Conservation (phyloP, 2,329 filamentous ascomycete species). For the Fusarium avenaceum region DNA sequence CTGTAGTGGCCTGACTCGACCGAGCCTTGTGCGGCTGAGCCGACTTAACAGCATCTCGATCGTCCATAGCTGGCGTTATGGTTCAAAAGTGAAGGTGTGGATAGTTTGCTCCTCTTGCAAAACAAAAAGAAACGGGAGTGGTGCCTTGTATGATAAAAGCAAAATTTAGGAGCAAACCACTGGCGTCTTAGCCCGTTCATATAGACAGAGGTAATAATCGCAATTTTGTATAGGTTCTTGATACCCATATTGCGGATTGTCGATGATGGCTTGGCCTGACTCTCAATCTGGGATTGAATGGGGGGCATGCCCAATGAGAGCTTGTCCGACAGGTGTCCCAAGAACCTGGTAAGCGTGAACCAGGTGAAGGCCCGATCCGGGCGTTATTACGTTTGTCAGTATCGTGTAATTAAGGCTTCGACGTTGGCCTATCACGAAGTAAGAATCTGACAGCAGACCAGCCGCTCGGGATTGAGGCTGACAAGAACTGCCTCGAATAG, state of each 20-base stretch:
- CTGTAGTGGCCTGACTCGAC: constrained; percentile 12
- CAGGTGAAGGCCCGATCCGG: constrained; percentile 32
- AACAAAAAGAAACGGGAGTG: neutral
- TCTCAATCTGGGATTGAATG: constrained; percentile 21
- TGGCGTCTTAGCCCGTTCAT: constrained; percentile 17
- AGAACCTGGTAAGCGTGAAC: constrained; percentile 39
- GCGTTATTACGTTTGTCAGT: constrained; percentile 32
- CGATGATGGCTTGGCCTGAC: constrained; percentile 26
- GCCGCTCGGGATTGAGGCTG: constrained; percentile 37
- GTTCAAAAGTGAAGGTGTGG: neutral
- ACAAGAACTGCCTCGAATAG: constrained; percentile 33
- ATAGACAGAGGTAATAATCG: constrained; percentile 13
- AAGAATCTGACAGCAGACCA: constrained; percentile 45
- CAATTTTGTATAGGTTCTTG: constrained; percentile 11
- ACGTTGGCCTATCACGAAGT: constrained; percentile 34
- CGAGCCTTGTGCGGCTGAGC: constrained; percentile 18
- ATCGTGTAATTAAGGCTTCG: constrained; percentile 21
- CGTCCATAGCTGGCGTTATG: constrained; percentile 14
- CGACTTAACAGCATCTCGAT: constrained; percentile 11
- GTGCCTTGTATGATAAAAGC: neutral
- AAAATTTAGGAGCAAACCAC: neutral
- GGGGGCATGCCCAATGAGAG: constrained; percentile 25
- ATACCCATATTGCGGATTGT: constrained; percentile 8
- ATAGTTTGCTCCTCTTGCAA: neutral
- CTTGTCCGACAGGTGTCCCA: constrained; percentile 10